Conservation (phyloP, 306 rosid species). For the Arachis stenosperma region DNA sequence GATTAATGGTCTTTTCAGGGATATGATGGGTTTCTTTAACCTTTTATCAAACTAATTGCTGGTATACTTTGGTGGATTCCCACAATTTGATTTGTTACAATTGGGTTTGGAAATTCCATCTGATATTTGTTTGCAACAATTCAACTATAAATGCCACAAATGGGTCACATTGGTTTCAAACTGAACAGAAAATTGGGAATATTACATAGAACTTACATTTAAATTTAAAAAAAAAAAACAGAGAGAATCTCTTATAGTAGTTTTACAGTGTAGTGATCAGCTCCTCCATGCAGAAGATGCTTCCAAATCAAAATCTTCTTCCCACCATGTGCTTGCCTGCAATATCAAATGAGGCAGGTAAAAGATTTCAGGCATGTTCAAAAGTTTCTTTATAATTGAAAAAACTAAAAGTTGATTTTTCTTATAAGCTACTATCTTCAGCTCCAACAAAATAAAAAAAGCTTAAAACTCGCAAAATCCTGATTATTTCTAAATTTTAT, state of each 20-base stretch:
- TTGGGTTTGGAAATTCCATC: constrained; percentile 18
- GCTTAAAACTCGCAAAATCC: no score
- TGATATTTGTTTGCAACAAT: constrained; percentile 18
- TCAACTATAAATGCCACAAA: background rate
- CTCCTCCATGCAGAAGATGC: constrained; percentile 86
- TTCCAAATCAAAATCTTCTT: constrained; percentile 83
- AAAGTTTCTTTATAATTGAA: no score
- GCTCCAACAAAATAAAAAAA: no score
- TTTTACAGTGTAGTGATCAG: constrained; percentile 40
- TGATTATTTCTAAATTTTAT: no score
- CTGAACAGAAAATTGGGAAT: background rate
- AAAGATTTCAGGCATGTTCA: background rate
- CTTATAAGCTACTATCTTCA: no score
- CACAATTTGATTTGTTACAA: constrained; percentile 17
- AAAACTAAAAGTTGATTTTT: no score
- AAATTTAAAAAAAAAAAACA: background rate
- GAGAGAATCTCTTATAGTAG: constrained; percentile 3
- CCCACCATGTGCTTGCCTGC: constrained; percentile 97
- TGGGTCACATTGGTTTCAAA: constrained; percentile 21
- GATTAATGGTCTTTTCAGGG: background rate
- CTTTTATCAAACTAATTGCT: constrained; percentile 15
- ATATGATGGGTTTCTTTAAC: background rate
- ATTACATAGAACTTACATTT: constrained; percentile 26
- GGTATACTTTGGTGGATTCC: constrained; percentile 6
- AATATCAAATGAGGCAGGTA: constrained; percentile 32